Base-by-base conservation (phyloP, 306 rosid genomes). In the Argentina anserina region DNA sequence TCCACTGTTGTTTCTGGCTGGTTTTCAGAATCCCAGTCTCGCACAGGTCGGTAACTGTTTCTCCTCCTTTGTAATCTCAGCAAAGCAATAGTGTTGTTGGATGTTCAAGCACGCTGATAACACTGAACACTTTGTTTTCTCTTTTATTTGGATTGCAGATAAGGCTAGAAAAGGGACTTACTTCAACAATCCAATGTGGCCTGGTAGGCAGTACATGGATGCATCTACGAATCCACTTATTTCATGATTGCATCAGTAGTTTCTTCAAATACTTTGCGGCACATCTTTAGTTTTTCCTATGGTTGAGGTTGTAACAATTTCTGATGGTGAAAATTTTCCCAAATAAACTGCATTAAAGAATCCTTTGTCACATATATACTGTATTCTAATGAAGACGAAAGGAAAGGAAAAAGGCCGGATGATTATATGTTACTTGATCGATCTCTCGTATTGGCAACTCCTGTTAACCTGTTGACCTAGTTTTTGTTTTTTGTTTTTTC, bases 141-240 rank as follows among this genome's bases (percentile, higher is more conserved):
- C 33, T 67, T 70, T 53, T 73, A 7, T 77, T 59, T 75, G 52
- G 63, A 15, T 73, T 58, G 68, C 88, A 94, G 99, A 76, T 69
- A 86, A 88, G 49, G 78, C 76, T 67, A 63, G 69, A 63, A 84
- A 83, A 74, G 47, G 5, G 37, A 78, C 74, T 69, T 95, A 88
- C 85, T 95, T 89, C 87, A 91, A 95, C 97, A 95, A 91, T 76
- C 99, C 97, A 6, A 90, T 95, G 99, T 95, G 99, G 97, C 97
- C 96, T 20, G 99, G 99, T 95, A 81, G 31, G 85, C 72, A 53
- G 68, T 53, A 39, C 60, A 42, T 26, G 65, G 33, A 11, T 68
- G 47, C 47, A 11, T 25, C 37, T 70, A 31, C 49, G 9, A 59
- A 21, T 37, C 23, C 23, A 7, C 14, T 2, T 33, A 1, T 61